Base-by-base conservation (phyloP, 305 asterid species). In the Rubia tinctorum region DNA sequence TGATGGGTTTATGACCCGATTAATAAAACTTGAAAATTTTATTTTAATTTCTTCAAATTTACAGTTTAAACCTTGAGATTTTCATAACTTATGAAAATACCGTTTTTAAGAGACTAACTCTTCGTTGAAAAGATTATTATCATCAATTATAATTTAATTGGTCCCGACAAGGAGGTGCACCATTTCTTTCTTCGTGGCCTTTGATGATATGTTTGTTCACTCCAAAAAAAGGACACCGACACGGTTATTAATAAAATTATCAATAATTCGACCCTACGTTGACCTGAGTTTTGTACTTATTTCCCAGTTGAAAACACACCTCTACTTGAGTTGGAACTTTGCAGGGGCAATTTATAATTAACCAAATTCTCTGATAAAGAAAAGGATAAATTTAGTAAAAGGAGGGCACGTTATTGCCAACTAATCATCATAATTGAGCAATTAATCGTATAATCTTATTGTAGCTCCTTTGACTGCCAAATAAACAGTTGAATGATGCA, bases 361-460 rank as follows among this genome's bases (percentile, higher is more conserved):
- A 8, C 58, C 58, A 51, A 51, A 51, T 51, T 51, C 1, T 15
- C 17, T 1, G 8, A 15, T 7, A 53, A 8, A 53, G 18, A 53
- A 53, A 17, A 17, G 1, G 18, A 53, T 53, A 18, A 53, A 53
- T 17, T 53, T 53, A 53, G 58, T 51, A 14, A 15, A 17, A 51
- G 17, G 4, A 9, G n/a, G 22, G 72, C 84, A 85, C 81, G 87
- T 87, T 86, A 80, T 71, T 81, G 78, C 83, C 83, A 84, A 75
- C 87, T 75, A 72, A 78, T 68, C 72, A 6, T 65, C 30, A 60
- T 66, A 18, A 75, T 78, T 62, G 79, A 72, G 22, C 43, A 68
- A 72, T 20, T 17, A 51, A 51, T 30, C 34, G 34, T n/a, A n/a
- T 30, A 1, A 51, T 51, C 22, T 9, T 15, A 9, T 51, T 51